These are phyloP conservation scores for Pogostemon cablin DNA, from an alignment of 257 asterid genomes.

Conservation along the genomic window DNA sequence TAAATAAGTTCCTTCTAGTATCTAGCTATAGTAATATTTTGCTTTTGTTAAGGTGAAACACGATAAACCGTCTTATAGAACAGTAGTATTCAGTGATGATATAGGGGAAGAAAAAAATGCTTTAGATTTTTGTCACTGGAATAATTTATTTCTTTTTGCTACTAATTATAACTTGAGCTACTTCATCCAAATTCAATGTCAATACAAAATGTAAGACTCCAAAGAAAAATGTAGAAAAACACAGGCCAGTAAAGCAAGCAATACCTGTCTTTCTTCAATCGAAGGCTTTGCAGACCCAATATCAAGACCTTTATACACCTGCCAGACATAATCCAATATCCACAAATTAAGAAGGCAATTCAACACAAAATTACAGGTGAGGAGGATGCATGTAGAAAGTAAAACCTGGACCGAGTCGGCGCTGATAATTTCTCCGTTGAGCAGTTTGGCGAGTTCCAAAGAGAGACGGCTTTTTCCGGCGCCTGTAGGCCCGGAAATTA, in stretches of 20 bases:
- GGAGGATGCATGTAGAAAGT: not conserved
- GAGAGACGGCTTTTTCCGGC: constrained; percentile 95
- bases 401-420: constrained; percentile 96
- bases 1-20: not conserved
- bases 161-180: not conserved
- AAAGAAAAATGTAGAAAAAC: constrained; percentile 5
- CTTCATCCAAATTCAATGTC: not conserved
- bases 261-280: constrained; percentile 67
- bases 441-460: constrained; percentile 79
- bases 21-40: not conserved
- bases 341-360: not conserved
- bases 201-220: not conserved
- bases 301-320: constrained; percentile 95
- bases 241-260: not conserved
- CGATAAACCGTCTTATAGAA: not conserved
- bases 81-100: not conserved
- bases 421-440: constrained; percentile 89
- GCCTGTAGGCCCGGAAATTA: constrained; percentile 95
- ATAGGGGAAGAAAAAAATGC: too few relatives aligned
- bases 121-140: too few relatives aligned
- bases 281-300: constrained; percentile 96
- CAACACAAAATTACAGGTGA: not conserved
- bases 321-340: constrained; percentile 26
- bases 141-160: too few relatives aligned
- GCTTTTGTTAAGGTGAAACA: not conserved